A percentile compares a stretch with the other conserved stretches of the same genome.
Conservation (phyloP, 2,329 filamentous ascomycete genomes). For the Cyphellophora europaea region DNA sequence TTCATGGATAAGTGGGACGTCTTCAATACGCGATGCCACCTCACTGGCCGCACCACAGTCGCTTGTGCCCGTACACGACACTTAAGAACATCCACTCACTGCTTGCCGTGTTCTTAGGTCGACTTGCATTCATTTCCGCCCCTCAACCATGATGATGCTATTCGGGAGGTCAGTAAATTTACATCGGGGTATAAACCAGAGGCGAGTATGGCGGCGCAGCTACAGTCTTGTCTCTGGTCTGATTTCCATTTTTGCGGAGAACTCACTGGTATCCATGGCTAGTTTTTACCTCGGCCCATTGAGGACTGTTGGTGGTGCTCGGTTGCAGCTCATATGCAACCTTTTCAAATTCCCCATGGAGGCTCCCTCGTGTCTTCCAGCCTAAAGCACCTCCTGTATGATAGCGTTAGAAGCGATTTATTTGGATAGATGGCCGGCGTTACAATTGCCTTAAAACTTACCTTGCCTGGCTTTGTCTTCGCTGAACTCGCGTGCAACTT, state of each 20-base stretch:
- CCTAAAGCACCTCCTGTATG: conserved; percentile 48
- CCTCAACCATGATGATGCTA: conserved; percentile 60
- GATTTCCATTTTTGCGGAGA: too few relatives aligned
- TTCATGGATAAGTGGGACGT: conserved; percentile 8
- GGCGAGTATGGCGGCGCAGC: too few relatives aligned
- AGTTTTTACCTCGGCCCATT: conserved; percentile 51
- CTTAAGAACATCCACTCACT: too few relatives aligned
- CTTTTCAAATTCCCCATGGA: conserved; percentile 52
- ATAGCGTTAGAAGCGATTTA: conserved; percentile 4
- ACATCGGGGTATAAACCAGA: conserved; percentile 40
- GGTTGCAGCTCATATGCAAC: conserved; percentile 53
- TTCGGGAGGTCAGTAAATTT: conserved; percentile 52
- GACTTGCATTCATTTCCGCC: conserved; percentile 46
- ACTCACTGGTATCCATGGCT: conserved; percentile 57
- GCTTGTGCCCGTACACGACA: too few relatives aligned
- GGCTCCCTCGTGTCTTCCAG: conserved; percentile 51
- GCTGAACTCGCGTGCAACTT: too few relatives aligned
- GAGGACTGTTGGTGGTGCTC: conserved; percentile 52
- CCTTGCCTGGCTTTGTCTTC: conserved; percentile 57
- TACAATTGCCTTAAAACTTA: too few relatives aligned
- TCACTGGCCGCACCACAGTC: not conserved
- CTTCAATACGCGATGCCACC: not conserved
- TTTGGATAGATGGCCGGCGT: too few relatives aligned
- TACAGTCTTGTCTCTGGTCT: too few relatives aligned
- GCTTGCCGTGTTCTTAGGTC: too few relatives aligned